Percentiles rank a stretch among this genome's conserved stretches.
phyloP scores from a whole-genome alignment of 306 rosid species.

The Comarum palustre region DNA sequence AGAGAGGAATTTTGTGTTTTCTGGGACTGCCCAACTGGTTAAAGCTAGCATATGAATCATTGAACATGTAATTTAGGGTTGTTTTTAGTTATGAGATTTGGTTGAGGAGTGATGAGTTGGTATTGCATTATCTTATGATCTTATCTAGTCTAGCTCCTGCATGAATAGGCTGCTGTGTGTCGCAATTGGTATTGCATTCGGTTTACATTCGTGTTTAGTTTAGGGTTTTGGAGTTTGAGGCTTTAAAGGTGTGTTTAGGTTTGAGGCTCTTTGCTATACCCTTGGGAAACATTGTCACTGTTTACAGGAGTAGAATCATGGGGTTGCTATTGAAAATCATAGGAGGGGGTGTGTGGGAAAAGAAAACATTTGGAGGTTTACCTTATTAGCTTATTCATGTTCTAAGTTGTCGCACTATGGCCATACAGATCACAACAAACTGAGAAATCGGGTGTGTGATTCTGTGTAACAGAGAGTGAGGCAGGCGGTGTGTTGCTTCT shows the following conservation, averaged over 20 bases:
- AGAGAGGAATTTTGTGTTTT: constrained; percentile 40
- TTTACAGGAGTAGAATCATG: not conserved
- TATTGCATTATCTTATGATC: not conserved
- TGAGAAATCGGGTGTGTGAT: not conserved
- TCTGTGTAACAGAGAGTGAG: not conserved
- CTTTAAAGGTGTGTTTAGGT: not conserved
- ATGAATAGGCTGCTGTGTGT: not conserved
- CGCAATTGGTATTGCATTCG: constrained; percentile 5
- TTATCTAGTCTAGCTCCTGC: not conserved
- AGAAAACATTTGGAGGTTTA: not conserved
- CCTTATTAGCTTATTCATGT: not conserved
- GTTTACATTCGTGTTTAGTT: not conserved
- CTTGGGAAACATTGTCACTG: not conserved
- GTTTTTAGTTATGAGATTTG: not conserved
- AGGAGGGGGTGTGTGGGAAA: not conserved
- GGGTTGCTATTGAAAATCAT: not conserved
- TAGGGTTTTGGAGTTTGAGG: constrained; percentile 12
- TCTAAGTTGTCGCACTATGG: not conserved
- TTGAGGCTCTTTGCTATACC: not conserved
- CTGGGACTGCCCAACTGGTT: constrained; percentile 42
- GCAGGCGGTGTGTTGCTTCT: not conserved
- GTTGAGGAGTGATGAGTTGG: not conserved
- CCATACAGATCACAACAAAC: not conserved
- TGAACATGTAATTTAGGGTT: constrained; percentile 8
- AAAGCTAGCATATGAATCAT: constrained; percentile 3